These are phyloP conservation scores for Gossypium anomalum DNA, from an alignment of 345 rosid genomes.

Conservation along the genomic window DNA sequence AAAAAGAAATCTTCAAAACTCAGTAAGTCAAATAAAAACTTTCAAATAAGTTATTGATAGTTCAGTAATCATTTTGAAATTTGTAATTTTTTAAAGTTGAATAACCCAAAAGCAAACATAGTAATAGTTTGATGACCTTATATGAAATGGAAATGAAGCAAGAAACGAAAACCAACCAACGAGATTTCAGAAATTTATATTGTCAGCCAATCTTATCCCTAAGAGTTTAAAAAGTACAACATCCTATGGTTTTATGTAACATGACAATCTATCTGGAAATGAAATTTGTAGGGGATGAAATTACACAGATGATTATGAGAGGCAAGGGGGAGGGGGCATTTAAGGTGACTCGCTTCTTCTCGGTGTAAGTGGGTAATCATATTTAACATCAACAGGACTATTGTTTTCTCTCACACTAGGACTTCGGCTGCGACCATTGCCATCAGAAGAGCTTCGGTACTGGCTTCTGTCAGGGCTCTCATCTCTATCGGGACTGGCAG, in stretches of 20 bases:
- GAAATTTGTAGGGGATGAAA: neutral
- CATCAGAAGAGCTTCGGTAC: constrained; percentile 31
- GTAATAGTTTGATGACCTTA: no score
- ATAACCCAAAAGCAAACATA: no score
- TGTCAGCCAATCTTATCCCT: neutral
- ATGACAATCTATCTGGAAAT: neutral
- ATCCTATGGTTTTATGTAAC: neutral
- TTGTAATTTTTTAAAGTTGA: no score
- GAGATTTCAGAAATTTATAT: neutral
- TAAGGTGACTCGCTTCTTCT: constrained; percentile 40
- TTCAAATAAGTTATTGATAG: no score
- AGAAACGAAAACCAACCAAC: neutral
- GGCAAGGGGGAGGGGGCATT: neutral
- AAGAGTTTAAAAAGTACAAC: neutral
- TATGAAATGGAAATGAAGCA: neutral
- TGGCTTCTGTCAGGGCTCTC: constrained; percentile 26
- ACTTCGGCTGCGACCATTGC: constrained; percentile 44
- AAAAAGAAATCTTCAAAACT: no score
- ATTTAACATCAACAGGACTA: constrained; percentile 29
- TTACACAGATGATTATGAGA: neutral
- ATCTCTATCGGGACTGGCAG: constrained; percentile 23
- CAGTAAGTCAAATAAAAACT: no score
- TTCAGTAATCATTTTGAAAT: no score
- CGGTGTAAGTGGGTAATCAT: constrained; percentile 26
- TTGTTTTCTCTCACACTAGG: constrained; percentile 27